Conservation (phyloP, 1,284 basidiomycete species). For the Puccinia horiana region DNA sequence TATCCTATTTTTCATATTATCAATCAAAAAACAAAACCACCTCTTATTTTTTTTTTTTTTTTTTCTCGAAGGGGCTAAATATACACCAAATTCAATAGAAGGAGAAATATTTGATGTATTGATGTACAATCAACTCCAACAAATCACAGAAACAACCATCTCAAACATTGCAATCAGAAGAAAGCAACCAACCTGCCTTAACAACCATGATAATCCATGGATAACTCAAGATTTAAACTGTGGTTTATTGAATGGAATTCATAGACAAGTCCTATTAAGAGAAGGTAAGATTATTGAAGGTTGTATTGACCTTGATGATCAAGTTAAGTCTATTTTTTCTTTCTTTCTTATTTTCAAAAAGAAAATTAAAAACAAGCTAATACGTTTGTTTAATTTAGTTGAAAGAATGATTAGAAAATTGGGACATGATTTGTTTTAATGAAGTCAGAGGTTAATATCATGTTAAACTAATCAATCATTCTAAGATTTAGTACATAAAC, state of each 20-base stretch:
- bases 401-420: conserved; percentile 13
- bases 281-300: conserved; percentile 23
- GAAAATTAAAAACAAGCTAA: background rate
- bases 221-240: conserved; percentile 24
- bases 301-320: conserved; percentile 9
- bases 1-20: background rate
- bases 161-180: conserved; percentile 24
- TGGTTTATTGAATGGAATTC: conserved; percentile 34
- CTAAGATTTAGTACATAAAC: too few relatives aligned
- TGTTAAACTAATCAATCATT: conserved; percentile 2
- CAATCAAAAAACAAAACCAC: background rate
- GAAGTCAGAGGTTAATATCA: conserved; percentile 24
- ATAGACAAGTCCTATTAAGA: conserved; percentile 3
- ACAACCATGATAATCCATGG: conserved; percentile 2
- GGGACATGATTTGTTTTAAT: conserved; percentile 37
- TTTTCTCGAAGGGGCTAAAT: conserved; percentile 1
- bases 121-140: conserved; percentile 13
- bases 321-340: background rate
- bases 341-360: background rate
- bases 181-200: background rate
- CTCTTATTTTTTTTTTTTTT: background rate
- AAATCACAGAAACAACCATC: conserved; percentile 44
- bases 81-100: background rate
- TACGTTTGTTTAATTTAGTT: background rate
- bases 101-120: conserved; percentile 41